Percentiles rank a stretch among this genome's conserved stretches.
These are phyloP conservation scores for Cetradonia linearis DNA, from an alignment of 495 filamentous ascomycete genomes.

Conservation along the genomic window DNA sequence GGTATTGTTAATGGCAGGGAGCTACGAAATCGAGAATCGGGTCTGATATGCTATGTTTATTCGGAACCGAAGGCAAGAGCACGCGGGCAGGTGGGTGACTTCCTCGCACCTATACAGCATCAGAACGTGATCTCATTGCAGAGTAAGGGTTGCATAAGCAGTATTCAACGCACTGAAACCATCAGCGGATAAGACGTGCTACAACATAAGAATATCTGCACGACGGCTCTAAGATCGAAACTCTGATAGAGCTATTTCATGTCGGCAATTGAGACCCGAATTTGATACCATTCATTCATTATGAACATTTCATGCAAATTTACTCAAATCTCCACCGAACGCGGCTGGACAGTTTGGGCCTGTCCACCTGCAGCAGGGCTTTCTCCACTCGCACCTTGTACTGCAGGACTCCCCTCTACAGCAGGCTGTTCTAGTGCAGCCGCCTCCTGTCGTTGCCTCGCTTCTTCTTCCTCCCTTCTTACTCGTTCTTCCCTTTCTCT, in stretches of 20 bases:
- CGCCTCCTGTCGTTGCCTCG: conserved; percentile 19
- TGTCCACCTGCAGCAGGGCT: conserved; percentile 7
- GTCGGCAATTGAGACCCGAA: neutral
- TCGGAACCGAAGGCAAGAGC: neutral
- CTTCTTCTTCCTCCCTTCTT: conserved; percentile 32
- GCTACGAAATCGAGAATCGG: neutral
- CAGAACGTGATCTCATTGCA: neutral
- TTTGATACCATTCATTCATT: neutral
- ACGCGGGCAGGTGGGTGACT: neutral
- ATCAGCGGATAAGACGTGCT: neutral
- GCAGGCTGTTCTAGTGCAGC: neutral
- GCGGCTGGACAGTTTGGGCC: conserved; percentile 10
- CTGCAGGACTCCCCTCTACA: neutral
- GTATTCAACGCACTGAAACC: neutral
- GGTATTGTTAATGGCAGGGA: neutral
- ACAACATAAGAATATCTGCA: neutral
- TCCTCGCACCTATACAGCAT: neutral
- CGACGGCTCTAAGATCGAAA: neutral
- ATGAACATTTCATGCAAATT: neutral
- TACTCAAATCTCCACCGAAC: conserved; percentile 17
- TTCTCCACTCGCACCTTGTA: conserved; percentile 9
- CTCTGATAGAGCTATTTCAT: neutral
- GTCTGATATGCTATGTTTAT: neutral
- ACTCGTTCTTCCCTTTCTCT: conserved; percentile 38
- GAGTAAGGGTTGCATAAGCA: neutral